phyloP scores from a whole-genome alignment of 1,139 yeast genomes.

The Blastobotrys proliferans region DNA sequence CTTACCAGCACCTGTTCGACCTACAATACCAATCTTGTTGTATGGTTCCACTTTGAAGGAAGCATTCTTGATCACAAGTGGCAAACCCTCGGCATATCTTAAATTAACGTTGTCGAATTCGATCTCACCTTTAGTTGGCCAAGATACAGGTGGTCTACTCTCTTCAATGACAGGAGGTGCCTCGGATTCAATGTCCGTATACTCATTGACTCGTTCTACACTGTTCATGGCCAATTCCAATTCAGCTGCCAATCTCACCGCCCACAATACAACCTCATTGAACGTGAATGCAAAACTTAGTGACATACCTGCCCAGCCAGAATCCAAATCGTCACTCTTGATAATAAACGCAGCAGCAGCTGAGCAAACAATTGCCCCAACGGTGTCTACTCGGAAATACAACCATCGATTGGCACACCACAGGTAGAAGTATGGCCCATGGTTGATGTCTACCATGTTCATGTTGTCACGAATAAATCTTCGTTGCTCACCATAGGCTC shows the following conservation, averaged over 20 bases:
- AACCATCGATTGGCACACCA: constrained; percentile 98
- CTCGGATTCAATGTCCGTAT: constrained; percentile 78
- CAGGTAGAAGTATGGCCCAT: constrained; percentile 86
- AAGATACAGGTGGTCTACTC: constrained; percentile 61
- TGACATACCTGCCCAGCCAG: constrained; percentile 95
- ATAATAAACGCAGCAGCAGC: constrained; percentile 77
- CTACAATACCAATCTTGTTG: constrained; percentile 89
- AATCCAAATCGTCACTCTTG: constrained; percentile 61
- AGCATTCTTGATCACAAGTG: constrained; percentile 83
- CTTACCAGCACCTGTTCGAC: constrained; percentile 98
- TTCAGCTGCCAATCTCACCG: constrained; percentile 80
- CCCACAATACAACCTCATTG: constrained; percentile 86
- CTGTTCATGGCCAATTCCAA: constrained; percentile 97
- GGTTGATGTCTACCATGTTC: constrained; percentile 74
- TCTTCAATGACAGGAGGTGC: constrained; percentile 66
- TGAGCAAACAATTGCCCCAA: constrained; percentile 80
- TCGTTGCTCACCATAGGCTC: constrained; percentile 93
- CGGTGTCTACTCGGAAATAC: constrained; percentile 73
- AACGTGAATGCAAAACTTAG: constrained; percentile 87
- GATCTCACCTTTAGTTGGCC: constrained; percentile 85
- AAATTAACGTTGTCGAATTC: constrained; percentile 72
- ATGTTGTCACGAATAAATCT: constrained; percentile 80
- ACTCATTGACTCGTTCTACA: constrained; percentile 84
- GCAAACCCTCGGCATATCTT: constrained; percentile 83
- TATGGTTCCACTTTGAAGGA: constrained; percentile 74